Base-by-base conservation (phyloP, 768 basidiomycete species). In the Daedaleopsis sinensis region DNA sequence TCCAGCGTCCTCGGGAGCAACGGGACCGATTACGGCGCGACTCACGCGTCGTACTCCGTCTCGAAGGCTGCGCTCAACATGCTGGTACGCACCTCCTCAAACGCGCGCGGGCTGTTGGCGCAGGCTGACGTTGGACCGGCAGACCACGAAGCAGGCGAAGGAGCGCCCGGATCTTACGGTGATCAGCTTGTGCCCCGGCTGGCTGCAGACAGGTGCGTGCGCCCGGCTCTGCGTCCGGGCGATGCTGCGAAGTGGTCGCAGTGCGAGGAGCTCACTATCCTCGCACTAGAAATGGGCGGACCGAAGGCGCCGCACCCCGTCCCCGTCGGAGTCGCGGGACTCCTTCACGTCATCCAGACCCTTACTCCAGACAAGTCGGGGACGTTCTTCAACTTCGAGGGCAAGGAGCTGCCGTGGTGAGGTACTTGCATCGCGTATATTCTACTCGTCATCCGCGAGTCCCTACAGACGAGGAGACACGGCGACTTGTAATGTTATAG, bases 61-160 rank as follows among this genome's bases (percentile, higher is more conserved):
- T 72, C 65, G 21, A 78, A 78, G 65, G 67, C 70, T 5, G 76
- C 72, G 13, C 61, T 78, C 42, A 77, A 76, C 54, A 79, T 78
- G 77, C 67, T 78, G 53, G 77, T 78, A 62, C 23, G 72, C 27
- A 32, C 27, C 7, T 32, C 27, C 27, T 62, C n/a, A 18, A 11
- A 16, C 10, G 32, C 27, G 15, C 37, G 27, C 44, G 9, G 24
- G 12, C 23, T 51, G 49, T 13, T 9, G 13, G 49, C 27, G 3
- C 23, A 10, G 15, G 24, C 27, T n/a, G 9, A 32, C 3, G 13
- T 12, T 51, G 52, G 36, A 16, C 49, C 13, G 36, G 43, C 37
- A 59, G 62, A 59, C 62, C 39, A 55, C 49, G 36, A 63, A 58
- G 36, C 57, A 63, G 32, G 55, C 62, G 18, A 44, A 50, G 27